phyloP scores from a whole-genome alignment of 495 filamentous ascomycete genomes.

The Penicillium egyptiacum region DNA sequence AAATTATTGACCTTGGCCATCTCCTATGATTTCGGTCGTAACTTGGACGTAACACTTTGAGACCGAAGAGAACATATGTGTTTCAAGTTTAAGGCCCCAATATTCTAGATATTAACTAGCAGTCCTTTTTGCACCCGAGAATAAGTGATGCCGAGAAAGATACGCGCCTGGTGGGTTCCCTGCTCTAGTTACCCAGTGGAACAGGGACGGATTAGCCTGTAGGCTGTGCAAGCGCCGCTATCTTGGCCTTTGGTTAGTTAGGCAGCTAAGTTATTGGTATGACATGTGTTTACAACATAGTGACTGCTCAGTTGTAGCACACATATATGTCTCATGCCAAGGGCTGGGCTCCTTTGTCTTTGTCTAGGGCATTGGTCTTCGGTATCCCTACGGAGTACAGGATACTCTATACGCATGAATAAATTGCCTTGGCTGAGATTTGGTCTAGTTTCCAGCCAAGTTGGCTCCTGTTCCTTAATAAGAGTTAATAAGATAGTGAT shows the following conservation, averaged over 20 bases:
- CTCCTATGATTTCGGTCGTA: background rate
- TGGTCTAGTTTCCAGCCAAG: background rate
- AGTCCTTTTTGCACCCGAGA: background rate
- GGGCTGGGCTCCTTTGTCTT: background rate
- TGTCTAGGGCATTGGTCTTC: background rate
- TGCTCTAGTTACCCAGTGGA: background rate
- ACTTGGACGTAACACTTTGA: background rate
- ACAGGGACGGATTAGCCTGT: background rate
- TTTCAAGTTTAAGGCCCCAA: background rate
- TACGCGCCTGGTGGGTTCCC: background rate
- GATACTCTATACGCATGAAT: background rate
- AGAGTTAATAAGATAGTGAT: background rate
- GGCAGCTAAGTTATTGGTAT: slow-evolving; percentile 2
- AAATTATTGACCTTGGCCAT: background rate
- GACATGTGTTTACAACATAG: background rate
- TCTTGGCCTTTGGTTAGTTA: slow-evolving; percentile 1
- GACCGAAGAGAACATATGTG: background rate
- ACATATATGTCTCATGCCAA: background rate
- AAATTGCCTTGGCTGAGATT: background rate
- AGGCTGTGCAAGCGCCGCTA: slow-evolving; percentile 3
- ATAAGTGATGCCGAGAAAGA: background rate
- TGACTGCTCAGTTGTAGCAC: background rate
- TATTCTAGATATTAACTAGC: background rate
- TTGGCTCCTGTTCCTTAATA: background rate
- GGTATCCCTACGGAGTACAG: background rate